phyloP scores from a whole-genome alignment of 2,329 filamentous ascomycete species.

The Penicillium concentricum region DNA sequence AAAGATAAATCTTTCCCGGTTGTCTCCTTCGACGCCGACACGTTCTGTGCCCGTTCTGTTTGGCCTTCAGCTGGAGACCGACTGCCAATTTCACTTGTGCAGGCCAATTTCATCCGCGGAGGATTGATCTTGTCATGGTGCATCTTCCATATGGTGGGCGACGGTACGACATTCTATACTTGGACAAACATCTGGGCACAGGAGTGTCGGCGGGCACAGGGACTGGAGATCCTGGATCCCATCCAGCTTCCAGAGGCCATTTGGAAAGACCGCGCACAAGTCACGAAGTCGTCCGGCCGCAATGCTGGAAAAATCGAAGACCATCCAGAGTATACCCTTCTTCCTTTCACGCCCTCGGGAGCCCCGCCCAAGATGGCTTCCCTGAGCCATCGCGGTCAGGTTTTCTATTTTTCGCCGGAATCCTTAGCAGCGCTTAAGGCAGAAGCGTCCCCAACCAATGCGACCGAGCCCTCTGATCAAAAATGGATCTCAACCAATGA shows the following conservation, averaged over 20 bases:
- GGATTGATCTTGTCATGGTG: slow-evolving; percentile 50
- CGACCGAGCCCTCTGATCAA: slow-evolving; percentile 24
- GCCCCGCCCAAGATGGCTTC: slow-evolving; percentile 36
- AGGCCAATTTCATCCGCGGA: slow-evolving; percentile 51
- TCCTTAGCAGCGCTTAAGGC: slow-evolving; percentile 30
- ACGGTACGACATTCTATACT: slow-evolving; percentile 33
- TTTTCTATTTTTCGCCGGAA: slow-evolving; percentile 35
- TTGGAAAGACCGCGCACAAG: slow-evolving; percentile 31
- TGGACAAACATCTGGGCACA: slow-evolving; percentile 40
- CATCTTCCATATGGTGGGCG: slow-evolving; percentile 36
- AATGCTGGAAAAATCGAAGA: slow-evolving; percentile 27
- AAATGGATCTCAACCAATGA: slow-evolving; percentile 37
- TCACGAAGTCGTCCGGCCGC: slow-evolving; percentile 31
- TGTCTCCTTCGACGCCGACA: slow-evolving; percentile 49
- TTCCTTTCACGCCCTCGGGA: slow-evolving; percentile 30
- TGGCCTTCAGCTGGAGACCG: slow-evolving; percentile 40
- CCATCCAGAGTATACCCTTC: slow-evolving; percentile 35
- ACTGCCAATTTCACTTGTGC: slow-evolving; percentile 42
- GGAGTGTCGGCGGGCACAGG: slow-evolving; percentile 34
- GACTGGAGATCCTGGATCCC: slow-evolving; percentile 19
- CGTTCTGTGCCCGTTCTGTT: slow-evolving; percentile 30
- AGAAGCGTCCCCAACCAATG: slow-evolving; percentile 31
- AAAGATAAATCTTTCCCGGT: slow-evolving; percentile 45
- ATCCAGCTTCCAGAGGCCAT: slow-evolving; percentile 27
- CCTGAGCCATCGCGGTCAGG: slow-evolving; percentile 31